Base-by-base conservation (phyloP, 768 basidiomycete genomes). In the Tephrocybe sp. region DNA sequence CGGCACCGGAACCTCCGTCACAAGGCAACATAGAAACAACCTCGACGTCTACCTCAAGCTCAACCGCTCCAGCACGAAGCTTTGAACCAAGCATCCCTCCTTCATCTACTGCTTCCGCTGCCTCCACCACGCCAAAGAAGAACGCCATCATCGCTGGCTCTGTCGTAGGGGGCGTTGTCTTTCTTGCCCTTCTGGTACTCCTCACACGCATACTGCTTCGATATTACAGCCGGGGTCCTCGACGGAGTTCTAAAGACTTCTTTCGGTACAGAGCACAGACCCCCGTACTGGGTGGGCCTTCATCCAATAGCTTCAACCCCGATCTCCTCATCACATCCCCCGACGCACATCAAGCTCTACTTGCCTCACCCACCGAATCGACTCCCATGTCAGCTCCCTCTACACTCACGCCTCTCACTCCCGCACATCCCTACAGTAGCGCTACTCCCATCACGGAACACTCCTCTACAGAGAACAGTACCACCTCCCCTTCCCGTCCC, bases 91-190 rank as follows among this genome's bases (percentile, higher is more conserved):
- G 7, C 23, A 30, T 17, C 10, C 57, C 20, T 14, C 52, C 28
- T 8, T 25, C 14, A 17, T 11, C 20, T 5, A 39, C 38, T 3
- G 37, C 53, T 21, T 4, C 57, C 14, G 30, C 45, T 17, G 5
- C 23, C 8, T 15, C 44, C 10, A 4, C 49, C 34, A 17, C 28
- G 25, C 10, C 39, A 4, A 45, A 37, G 14, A 58, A 48, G 15
- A 30, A 30, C 10, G 60, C 45, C 1, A 52, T 63, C 38, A 63
- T 65, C 24, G 66, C 59, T 3, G 66, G 64, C 5, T 57, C 60
- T 30, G 55, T 58, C 12, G 64, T 50, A 10, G 66, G 64, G 5
- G 58, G 42, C 1, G 15, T 59, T 1, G 44, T 58, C 18, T 8
- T 61, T 36, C 10, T 62, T 24, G 26, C 47, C 12, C 21, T 60